Percentiles rank a stretch among this genome's conserved stretches.
These are phyloP conservation scores for Metschnikowia colocasiae DNA, from an alignment of 805 yeast species.

Conservation along the genomic window DNA sequence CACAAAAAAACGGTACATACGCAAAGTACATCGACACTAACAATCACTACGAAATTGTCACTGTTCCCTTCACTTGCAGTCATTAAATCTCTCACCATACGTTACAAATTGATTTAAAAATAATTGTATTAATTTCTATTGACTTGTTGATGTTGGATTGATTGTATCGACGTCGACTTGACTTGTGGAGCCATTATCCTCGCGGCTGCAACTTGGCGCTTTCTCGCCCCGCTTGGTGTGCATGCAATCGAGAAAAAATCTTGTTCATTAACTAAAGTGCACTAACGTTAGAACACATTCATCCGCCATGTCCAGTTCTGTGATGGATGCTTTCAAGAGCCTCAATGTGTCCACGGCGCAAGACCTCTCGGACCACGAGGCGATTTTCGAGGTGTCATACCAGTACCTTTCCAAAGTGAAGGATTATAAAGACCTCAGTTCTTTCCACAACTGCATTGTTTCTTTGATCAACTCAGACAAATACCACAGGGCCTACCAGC, in stretches of 20 bases:
- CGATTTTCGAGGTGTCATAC: constrained; percentile 37
- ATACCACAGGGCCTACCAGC: constrained; percentile 45
- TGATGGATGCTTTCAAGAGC: constrained; percentile 39
- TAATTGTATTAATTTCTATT: too few relatives aligned
- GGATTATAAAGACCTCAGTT: constrained; percentile 31
- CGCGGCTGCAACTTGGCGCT: neutral
- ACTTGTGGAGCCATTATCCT: too few relatives aligned
- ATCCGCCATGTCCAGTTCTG: constrained; percentile 35
- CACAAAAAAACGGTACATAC: too few relatives aligned
- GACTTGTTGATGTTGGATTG: too few relatives aligned
- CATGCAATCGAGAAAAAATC: constrained; percentile 11
- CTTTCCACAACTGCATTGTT: constrained; percentile 45
- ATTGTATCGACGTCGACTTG: too few relatives aligned
- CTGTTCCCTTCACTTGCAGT: too few relatives aligned
- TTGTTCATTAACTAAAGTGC: constrained; percentile 1
- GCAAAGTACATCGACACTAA: too few relatives aligned
- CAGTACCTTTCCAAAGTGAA: constrained; percentile 39
- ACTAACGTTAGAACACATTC: neutral
- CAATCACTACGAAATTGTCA: too few relatives aligned
- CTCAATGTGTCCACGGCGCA: constrained; percentile 30
- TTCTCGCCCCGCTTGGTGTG: constrained; percentile 4
- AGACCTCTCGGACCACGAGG: constrained; percentile 30
- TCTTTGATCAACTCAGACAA: constrained; percentile 59
- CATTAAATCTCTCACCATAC: too few relatives aligned
- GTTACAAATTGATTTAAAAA: too few relatives aligned